A percentile compares a stretch with the other conserved stretches of the same genome.
These are phyloP conservation scores for Diddensiella santjacobensis DNA, from an alignment of 805 yeast species.

Conservation along the genomic window DNA sequence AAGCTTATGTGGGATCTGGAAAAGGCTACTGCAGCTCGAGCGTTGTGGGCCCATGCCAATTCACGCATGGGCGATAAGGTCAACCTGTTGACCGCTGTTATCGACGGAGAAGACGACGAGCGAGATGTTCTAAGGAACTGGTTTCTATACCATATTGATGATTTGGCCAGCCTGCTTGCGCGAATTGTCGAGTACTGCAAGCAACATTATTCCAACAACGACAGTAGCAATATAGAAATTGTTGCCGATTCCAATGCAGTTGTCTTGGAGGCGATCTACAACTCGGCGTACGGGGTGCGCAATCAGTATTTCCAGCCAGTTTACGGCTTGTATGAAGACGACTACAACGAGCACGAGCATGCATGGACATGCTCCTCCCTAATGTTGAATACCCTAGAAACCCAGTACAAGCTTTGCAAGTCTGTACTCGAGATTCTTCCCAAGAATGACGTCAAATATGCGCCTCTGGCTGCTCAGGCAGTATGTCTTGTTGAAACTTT, in stretches of 20 bases:
- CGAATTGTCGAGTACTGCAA: constrained; percentile 1
- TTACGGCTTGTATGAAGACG: constrained; percentile 15
- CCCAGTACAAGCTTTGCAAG: constrained; percentile 25
- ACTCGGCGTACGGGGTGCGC: constrained; percentile 17
- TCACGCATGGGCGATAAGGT: constrained; percentile 13
- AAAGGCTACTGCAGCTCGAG: constrained; percentile 46
- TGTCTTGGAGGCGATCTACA: constrained; percentile 17
- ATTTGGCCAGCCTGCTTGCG: constrained; percentile 12
- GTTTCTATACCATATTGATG: constrained; percentile 16
- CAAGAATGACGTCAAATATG: background rate
- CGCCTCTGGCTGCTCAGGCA: constrained; percentile 27
- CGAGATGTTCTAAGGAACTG: constrained; percentile 21
- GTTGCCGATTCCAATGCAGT: constrained; percentile 18
- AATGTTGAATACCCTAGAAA: constrained; percentile 23
- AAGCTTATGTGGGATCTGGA: constrained; percentile 40
- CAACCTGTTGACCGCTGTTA: constrained; percentile 19
- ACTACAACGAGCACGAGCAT: constrained; percentile 11
- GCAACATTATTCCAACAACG: background rate
- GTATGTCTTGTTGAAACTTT: constrained; percentile 40
- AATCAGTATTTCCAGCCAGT: constrained; percentile 17
- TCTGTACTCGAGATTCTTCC: constrained; percentile 13
- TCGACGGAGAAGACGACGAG: constrained; percentile 2
- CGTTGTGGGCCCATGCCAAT: constrained; percentile 37
- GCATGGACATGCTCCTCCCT: constrained; percentile 31
- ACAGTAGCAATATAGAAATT: constrained; percentile 3